Evolutionary conservation across 2,329 filamentous ascomycete species (phyloP).

Genomic region (Fusarium brachygibbosum): DNA sequence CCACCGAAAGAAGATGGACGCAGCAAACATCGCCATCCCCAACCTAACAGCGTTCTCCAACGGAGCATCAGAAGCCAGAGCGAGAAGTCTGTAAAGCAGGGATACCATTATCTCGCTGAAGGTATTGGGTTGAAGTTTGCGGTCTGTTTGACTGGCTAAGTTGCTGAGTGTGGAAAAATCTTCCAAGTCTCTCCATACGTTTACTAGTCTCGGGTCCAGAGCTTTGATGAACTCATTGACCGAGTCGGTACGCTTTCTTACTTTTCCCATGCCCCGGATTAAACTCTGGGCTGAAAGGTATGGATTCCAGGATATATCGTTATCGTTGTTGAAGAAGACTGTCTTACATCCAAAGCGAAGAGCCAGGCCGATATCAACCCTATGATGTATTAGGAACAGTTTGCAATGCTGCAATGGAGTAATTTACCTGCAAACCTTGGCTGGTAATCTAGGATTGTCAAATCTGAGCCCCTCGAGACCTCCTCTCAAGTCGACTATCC

Average conservation of each 20-base stretch:
- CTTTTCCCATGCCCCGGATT: background rate
- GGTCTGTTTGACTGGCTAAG: conserved; percentile 35
- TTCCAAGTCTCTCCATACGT: conserved; percentile 33
- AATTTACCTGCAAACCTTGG: conserved; percentile 43
- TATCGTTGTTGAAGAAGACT: conserved; percentile 20
- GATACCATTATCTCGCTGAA: conserved; percentile 44
- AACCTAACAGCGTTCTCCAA: conserved; percentile 24
- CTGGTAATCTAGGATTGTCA: conserved; percentile 35
- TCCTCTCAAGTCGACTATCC: conserved; percentile 38
- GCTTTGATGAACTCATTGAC: background rate
- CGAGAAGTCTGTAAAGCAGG: conserved; percentile 31
- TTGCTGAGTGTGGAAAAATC: conserved; percentile 36
- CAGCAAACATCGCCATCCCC: conserved; percentile 30
- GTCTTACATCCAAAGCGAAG: conserved; percentile 30
- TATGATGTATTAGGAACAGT: background rate
- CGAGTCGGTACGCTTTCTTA: background rate
- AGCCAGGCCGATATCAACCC: conserved; percentile 34
- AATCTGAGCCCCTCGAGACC: conserved; percentile 34
- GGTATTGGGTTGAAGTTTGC: conserved; percentile 33
- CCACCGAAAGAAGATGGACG: conserved; percentile 37
- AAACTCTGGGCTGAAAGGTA: conserved; percentile 20
- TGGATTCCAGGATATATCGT: conserved; percentile 38
- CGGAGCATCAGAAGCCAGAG: conserved; percentile 6
- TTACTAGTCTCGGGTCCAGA: conserved; percentile 27
- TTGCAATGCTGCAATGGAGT: rapidly evolving